Base-by-base conservation (phyloP, 2,329 filamentous ascomycete genomes). In the Arthrinium phaeospermum region DNA sequence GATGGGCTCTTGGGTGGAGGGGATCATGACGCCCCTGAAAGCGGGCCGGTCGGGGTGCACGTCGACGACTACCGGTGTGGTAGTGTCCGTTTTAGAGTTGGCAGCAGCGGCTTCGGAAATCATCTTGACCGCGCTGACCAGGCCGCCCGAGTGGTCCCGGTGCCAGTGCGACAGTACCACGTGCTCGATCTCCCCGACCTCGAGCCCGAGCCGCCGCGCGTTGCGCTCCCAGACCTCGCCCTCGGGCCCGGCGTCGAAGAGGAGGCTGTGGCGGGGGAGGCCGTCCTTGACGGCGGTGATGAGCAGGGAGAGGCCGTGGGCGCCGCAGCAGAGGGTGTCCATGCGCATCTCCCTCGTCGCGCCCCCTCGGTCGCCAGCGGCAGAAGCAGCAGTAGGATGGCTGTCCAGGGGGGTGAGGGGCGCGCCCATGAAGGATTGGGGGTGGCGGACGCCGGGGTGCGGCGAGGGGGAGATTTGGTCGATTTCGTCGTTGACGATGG, bases 201-300 rank as follows among this genome's bases (percentile, higher is more conserved):
- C 81, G 1, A 84, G 79, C 37, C 80, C 77, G 24, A 88, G 77
- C 1, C 87, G 81, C 5, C 78, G 82, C 4, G 81, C 83, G 74
- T 89, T 89, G n/a, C 82, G 79, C 74, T 86, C 83, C 84, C 86
- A 89, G 4, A 83, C 79, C 10, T 84, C 82, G 61, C 85, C 87
- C 76, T 89, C 87, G 0, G 88, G 88, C 0, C 87, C 88, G 1
- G 85, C 82, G 75, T 89, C 87, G 72, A 89, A 89, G 1, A 90
- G 82, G 4, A 89, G 77, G 0, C 84, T 84, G 71, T 85, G 86
- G 4, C 49, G 12, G 19, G 82, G 84, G 30, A 78, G 77, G 3
- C 81, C 80, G 3, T 82, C 85, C 73, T 83, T 86, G 0, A 80
- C 85, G 3, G 83, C 86, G 0, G 86, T 89, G 86, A 89, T 82